A percentile compares a stretch with the other conserved stretches of the same genome.
Evolutionary conservation across 345 rosid species (phyloP).

Genomic region (Gossypium thurberi): DNA sequence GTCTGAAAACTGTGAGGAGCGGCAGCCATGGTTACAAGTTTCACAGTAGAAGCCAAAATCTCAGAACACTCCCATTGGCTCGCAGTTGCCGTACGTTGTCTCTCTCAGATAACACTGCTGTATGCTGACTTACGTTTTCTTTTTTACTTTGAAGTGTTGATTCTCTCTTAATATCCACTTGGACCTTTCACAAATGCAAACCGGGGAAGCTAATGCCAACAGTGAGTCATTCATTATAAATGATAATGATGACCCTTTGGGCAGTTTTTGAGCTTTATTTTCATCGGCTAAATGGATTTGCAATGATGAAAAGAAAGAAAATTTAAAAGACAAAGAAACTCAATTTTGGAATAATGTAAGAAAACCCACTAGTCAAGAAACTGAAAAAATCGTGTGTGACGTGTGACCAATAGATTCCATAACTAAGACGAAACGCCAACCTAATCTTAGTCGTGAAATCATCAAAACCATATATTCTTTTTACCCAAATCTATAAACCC

Average conservation of each 20-base stretch:
- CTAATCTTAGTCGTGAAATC: constrained; percentile 24
- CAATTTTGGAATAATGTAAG: constrained; percentile 31
- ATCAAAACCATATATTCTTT: constrained; percentile 9
- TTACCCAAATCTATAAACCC: constrained; percentile 16
- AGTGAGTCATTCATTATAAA: constrained; percentile 12
- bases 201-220: constrained; percentile 18
- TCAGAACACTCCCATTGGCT: constrained; percentile 43
- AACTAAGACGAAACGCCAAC: constrained; percentile 32
- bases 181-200: constrained; percentile 26
- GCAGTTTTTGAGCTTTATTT: neutral
- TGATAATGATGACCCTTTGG: constrained; percentile 16
- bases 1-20: constrained; percentile 38
- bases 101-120: constrained; percentile 4
- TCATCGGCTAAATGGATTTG: constrained; percentile 13
- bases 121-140: constrained; percentile 20
- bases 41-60: constrained; percentile 32
- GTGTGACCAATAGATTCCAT: constrained; percentile 59
- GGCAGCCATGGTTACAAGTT: constrained; percentile 24
- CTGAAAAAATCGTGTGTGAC: constrained; percentile 54
- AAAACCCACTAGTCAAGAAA: constrained; percentile 44
- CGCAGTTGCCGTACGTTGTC: constrained; percentile 30
- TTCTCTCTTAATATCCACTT: constrained; percentile 8
- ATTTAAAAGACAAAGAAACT: neutral
- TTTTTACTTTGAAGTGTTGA: neutral
- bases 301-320: constrained; percentile 5